These are phyloP conservation scores for Phytophthora cryptogea DNA, from an alignment of 352 stramenopile genomes.

Conservation along the genomic window DNA sequence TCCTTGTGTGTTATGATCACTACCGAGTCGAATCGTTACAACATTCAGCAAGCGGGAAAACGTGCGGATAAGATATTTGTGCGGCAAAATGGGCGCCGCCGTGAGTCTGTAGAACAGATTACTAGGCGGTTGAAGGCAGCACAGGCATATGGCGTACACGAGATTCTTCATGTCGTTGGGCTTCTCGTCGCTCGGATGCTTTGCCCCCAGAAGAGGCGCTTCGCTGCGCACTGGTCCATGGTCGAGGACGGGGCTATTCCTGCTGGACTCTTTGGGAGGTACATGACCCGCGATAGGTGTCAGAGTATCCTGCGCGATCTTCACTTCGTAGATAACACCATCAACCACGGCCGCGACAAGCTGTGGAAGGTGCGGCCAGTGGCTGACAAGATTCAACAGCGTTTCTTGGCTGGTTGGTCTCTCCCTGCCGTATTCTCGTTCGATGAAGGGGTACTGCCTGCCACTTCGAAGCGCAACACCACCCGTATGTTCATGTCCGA, in stretches of 20 bases:
- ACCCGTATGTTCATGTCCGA: slow-evolving; percentile 40
- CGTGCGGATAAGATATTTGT: neutral
- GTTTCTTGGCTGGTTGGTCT: slow-evolving; percentile 12
- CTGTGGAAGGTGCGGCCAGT: slow-evolving; percentile 21
- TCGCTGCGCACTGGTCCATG: slow-evolving; percentile 26
- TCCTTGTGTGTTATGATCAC: neutral
- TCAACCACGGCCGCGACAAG: slow-evolving; percentile 6
- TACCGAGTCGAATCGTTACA: neutral
- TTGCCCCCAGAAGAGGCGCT: slow-evolving; percentile 16
- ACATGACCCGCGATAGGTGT: slow-evolving; percentile 22
- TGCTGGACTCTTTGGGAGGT: slow-evolving; percentile 12
- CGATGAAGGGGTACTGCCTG: slow-evolving; percentile 31
- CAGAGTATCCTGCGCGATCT: slow-evolving; percentile 20
- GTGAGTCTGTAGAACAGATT: neutral
- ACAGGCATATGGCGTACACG: neutral
- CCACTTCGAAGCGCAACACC: slow-evolving; percentile 34
- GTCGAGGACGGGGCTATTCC: slow-evolving; percentile 10
- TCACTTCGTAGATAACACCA: slow-evolving; percentile 14
- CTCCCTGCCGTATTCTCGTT: slow-evolving; percentile 12
- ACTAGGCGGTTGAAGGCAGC: neutral
- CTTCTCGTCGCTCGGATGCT: slow-evolving; percentile 27
- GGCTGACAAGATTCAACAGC: slow-evolving; percentile 9
- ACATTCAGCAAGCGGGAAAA: neutral
- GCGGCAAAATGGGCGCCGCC: neutral
- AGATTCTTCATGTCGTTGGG: slow-evolving; percentile 24